phyloP scores from a whole-genome alignment of 345 rosid genomes.

The Bretschneidera sinensis region DNA sequence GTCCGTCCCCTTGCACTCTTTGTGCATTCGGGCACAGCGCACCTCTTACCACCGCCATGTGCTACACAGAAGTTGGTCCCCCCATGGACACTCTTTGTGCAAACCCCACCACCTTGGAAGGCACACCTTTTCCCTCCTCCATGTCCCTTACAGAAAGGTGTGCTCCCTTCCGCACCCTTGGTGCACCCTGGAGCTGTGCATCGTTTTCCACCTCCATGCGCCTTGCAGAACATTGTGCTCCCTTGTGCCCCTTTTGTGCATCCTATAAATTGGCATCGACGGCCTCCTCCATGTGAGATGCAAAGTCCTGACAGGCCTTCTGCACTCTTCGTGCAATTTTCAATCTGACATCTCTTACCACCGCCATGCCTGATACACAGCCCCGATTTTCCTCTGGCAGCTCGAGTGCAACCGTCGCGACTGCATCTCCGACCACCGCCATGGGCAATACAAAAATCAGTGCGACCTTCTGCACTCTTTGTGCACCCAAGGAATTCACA shows the following conservation, averaged over 20 bases:
- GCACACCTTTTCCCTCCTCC: slow-evolving; percentile 98
- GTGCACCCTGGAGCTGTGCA: slow-evolving; percentile 73
- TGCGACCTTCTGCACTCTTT: slow-evolving; percentile 97
- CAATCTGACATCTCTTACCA: slow-evolving; percentile 90
- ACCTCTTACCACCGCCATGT: slow-evolving; percentile 97
- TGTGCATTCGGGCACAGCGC: slow-evolving; percentile 79
- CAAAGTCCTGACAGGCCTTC: slow-evolving; percentile 97
- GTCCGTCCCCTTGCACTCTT: slow-evolving; percentile 99
- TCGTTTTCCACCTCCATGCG: slow-evolving; percentile 97
- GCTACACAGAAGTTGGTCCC: slow-evolving; percentile 98
- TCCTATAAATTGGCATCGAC: slow-evolving; percentile 72
- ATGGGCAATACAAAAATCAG: slow-evolving; percentile 92
- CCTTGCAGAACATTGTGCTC: slow-evolving; percentile 96
- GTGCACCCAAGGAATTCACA: slow-evolving; percentile 97
- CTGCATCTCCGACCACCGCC: slow-evolving; percentile 97
- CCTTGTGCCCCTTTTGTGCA: slow-evolving; percentile 99
- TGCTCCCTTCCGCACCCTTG: slow-evolving; percentile 99
- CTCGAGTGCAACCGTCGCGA: slow-evolving; percentile 73
- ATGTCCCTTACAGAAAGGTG: slow-evolving; percentile 94
- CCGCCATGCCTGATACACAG: slow-evolving; percentile 97
- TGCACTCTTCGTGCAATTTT: slow-evolving; percentile 86
- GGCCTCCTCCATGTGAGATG: slow-evolving; percentile 97
- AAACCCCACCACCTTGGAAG: slow-evolving; percentile 70
- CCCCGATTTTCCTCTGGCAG: slow-evolving; percentile 97
- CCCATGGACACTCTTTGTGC: slow-evolving; percentile 96